These are phyloP conservation scores for Multifurca ochricompacta DNA, from an alignment of 768 basidiomycete species.

Conservation along the genomic window DNA sequence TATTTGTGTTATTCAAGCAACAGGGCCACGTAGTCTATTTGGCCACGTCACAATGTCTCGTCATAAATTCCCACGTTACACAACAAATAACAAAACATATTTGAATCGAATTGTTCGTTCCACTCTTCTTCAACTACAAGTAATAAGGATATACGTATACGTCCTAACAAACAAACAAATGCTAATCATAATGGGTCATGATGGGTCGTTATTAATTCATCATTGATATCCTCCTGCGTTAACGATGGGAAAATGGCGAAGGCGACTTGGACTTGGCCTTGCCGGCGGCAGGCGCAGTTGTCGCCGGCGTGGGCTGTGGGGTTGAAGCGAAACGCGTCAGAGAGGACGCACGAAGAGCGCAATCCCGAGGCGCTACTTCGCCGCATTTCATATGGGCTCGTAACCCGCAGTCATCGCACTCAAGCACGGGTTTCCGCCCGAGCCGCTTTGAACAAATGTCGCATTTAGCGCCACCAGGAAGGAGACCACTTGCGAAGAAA, in stretches of 20 bases:
- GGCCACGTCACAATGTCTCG: slow-evolving; percentile 6
- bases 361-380: slow-evolving; percentile 72
- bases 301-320: background rate
- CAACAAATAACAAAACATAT: background rate
- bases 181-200: background rate
- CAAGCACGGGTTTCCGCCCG: slow-evolving; percentile 78
- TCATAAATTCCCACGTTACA: slow-evolving; percentile 4
- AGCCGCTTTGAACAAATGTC: slow-evolving; percentile 76
- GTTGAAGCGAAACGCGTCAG: background rate
- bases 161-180: background rate
- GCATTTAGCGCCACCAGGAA: slow-evolving; percentile 57
- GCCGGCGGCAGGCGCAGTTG: background rate
- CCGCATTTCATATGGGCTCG: slow-evolving; percentile 86
- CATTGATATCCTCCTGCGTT: background rate
- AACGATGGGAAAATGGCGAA: slow-evolving; percentile 6
- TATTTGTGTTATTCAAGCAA: background rate
- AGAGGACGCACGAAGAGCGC: slow-evolving; percentile 45
- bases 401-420: slow-evolving; percentile 85
- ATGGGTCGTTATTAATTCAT: background rate
- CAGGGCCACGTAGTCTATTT: background rate
- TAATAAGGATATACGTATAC: too few relatives aligned
- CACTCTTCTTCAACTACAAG: too few relatives aligned
- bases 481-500: slow-evolving; percentile 64
- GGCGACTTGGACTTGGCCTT: slow-evolving; percentile 7
- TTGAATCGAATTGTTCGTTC: too few relatives aligned